phyloP scores from a whole-genome alignment of 768 basidiomycete genomes.

The Suillus luteus region DNA sequence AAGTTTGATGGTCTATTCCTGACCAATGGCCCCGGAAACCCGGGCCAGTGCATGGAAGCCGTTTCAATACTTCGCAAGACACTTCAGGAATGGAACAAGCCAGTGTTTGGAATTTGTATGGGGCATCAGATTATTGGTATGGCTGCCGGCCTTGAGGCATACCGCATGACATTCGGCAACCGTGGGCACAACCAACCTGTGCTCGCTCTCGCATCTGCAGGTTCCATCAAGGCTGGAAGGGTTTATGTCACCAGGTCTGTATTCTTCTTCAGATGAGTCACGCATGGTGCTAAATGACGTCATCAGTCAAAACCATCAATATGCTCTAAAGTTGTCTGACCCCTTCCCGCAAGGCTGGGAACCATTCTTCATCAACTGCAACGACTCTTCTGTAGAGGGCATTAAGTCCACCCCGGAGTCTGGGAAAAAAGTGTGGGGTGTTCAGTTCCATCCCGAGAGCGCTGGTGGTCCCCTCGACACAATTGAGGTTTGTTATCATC shows the following conservation, averaged over 20 bases:
- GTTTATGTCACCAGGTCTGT: conserved; percentile 94
- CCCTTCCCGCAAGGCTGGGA: conserved; percentile 98
- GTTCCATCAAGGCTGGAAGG: conserved; percentile 92
- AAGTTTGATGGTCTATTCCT: conserved; percentile 94
- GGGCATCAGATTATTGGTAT: conserved; percentile 98
- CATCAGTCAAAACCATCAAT: conserved; percentile 92
- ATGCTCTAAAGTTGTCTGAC: conserved; percentile 91
- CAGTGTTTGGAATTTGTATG: conserved; percentile 99
- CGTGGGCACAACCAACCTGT: conserved; percentile 99
- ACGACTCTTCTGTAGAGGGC: conserved; percentile 97
- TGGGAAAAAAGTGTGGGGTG: conserved; percentile 93
- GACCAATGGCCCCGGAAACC: conserved; percentile 96
- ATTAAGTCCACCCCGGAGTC: conserved; percentile 93
- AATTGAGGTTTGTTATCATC: conserved; percentile 69
- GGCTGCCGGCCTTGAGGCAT: conserved; percentile 94
- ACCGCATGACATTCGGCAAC: conserved; percentile 99
- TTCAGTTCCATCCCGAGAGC: conserved; percentile 99
- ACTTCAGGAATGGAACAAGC: conserved; percentile 86
- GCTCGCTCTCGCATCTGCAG: conserved; percentile 88
- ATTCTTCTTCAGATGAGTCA: not conserved
- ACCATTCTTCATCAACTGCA: conserved; percentile 99
- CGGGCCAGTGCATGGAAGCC: conserved; percentile 84
- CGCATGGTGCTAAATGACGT: not conserved
- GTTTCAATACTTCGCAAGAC: conserved; percentile 79
- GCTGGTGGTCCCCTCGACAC: conserved; percentile 98